phyloP scores from a whole-genome alignment of 1,139 yeast species.

The Spathaspora sp. region DNA sequence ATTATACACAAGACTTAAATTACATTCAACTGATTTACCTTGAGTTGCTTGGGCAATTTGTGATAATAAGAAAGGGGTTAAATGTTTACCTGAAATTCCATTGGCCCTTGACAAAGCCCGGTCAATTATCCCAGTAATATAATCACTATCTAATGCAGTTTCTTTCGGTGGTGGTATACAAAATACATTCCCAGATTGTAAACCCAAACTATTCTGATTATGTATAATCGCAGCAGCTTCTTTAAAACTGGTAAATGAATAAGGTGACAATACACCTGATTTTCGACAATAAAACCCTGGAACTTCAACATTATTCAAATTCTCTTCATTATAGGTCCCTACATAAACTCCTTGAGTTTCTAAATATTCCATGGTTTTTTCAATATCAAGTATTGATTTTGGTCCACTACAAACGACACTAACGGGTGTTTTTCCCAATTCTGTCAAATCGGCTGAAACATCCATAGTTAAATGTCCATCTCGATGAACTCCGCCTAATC shows the following conservation, averaged over 20 bases:
- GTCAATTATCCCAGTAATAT: conserved; percentile 56
- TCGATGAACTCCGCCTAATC: conserved; percentile 89
- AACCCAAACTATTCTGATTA: conserved; percentile 51
- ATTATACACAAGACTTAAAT: conserved; percentile 73
- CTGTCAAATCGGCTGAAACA: conserved; percentile 84
- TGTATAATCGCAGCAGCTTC: conserved; percentile 66
- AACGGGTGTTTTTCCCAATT: conserved; percentile 77
- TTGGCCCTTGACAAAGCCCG: conserved; percentile 60
- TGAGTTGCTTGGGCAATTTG: conserved; percentile 64
- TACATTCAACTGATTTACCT: conserved; percentile 70
- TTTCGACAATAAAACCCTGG: conserved; percentile 85
- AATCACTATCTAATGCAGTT: conserved; percentile 54
- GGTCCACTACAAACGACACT: conserved; percentile 93
- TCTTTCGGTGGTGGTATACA: conserved; percentile 81
- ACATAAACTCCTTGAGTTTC: conserved; percentile 84
- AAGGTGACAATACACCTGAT: conserved; percentile 74
- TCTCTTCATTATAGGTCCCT: conserved; percentile 46
- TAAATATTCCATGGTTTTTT: conserved; percentile 77
- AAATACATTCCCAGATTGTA: conserved; percentile 69
- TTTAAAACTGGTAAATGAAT: conserved; percentile 48
- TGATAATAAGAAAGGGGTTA: conserved; percentile 75
- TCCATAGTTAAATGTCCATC: conserved; percentile 78
- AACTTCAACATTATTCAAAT: conserved; percentile 32
- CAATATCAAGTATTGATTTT: conserved; percentile 79
- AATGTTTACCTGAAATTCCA: conserved; percentile 66